Evolutionary conservation across 2,329 filamentous ascomycete genomes (phyloP), one percentile per base, ranked within the genome.

Genomic region (Blastomyces percursus): DNA sequence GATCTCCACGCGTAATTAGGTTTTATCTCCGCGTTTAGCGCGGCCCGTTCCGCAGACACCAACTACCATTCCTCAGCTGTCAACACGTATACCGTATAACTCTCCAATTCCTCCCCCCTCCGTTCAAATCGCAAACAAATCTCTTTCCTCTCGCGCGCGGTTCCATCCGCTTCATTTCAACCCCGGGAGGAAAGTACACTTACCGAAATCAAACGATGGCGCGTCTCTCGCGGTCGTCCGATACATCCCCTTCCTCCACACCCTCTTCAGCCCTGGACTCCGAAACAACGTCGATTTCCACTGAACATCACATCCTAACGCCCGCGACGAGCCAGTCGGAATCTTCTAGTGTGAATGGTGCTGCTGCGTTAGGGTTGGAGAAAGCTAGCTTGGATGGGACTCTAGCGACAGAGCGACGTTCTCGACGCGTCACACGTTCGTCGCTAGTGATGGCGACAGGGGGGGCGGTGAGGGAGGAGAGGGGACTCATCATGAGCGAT

Each of bases 311-410:
- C 64, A 70, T 76, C n/a, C 70, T 77, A 21, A 77, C 76, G 2
- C 76, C 76, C 61, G 75, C 76, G 61, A 75, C 75, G 50, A 77
- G 76, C 74, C 55, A 72, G 61, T 78, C 75, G n/a, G 75, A 77
- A 62, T 76, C 74, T 1, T 76, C 75, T 5, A 77, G 74, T 67
- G 74, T 73, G 66, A 73, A 73, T 67, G 72, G 74, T 63, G 71
- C 73, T 67, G 70, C 71, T 66, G 70, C 68, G n/a, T 27, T 40
- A 32, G 46, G 24, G 3, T 11, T 21, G 42, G 57, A 59, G 27
- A 14, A 66, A 65, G 35, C 72, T 75, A 55, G 73, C 75, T 63
- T 72, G 69, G 35, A 63, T 67, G 14, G 59, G 30, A 19, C 16
- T 46, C 48, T 30, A 8, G 32, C 50, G 30, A 42, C 16, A 19